Conservation (phyloP, 2,329 filamentous ascomycete genomes). For the Monosporascus sp. region DNA sequence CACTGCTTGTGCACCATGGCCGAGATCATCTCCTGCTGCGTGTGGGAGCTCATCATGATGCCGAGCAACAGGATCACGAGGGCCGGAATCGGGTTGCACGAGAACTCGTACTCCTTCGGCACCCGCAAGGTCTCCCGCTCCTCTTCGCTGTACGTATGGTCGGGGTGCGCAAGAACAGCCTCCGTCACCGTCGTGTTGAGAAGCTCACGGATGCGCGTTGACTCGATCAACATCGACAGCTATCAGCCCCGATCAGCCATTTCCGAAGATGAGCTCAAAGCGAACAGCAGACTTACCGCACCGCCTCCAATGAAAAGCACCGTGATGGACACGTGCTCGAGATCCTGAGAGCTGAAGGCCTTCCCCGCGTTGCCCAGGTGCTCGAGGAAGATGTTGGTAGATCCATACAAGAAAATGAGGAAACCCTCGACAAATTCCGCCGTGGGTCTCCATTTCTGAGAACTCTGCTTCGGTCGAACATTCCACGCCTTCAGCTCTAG, state of each 20-base stretch:
- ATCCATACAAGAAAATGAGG: conserved; percentile 84
- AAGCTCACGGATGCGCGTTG: conserved; percentile 59
- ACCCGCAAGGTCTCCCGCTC: conserved; percentile 45
- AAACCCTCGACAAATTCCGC: conserved; percentile 88
- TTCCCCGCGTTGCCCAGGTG: conserved; percentile 70
- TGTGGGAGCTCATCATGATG: conserved; percentile 92
- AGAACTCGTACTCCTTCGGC: conserved; percentile 65
- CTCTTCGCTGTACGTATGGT: conserved; percentile 34
- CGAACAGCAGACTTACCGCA: conserved; percentile 51
- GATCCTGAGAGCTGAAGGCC: conserved; percentile 69
- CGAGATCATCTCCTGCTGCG: conserved; percentile 75
- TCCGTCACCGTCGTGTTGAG: conserved; percentile 50
- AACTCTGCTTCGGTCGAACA: conserved; percentile 55
- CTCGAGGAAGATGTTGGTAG: conserved; percentile 88
- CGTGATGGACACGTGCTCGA: conserved; percentile 90
- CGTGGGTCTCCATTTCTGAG: conserved; percentile 64
- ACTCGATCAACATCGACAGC: conserved; percentile 72
- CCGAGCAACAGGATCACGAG: conserved; percentile 83
- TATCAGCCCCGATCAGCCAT: conserved; percentile 11
- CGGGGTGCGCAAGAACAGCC: conserved; percentile 24
- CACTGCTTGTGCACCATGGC: conserved; percentile 93
- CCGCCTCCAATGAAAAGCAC: conserved; percentile 92
- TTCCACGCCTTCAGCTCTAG: conserved; percentile 66
- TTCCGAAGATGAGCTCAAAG: neutral
- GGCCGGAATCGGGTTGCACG: conserved; percentile 83